Evolutionary conservation across 768 basidiomycete genomes (phyloP).

Genomic region (Tylopilus subfusipes): DNA sequence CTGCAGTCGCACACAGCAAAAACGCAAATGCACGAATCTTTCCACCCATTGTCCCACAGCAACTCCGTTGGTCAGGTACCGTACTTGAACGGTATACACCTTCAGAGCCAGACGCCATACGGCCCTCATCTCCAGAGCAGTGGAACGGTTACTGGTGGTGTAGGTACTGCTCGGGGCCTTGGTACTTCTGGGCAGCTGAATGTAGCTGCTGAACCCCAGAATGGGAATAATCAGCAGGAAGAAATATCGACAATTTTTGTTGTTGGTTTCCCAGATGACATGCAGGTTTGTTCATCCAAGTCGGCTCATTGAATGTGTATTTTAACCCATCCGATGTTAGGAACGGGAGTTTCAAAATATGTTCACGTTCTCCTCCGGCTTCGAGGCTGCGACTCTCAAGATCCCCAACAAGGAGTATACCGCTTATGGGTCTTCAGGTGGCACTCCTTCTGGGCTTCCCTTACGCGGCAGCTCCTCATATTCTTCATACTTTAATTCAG

Average conservation of each 20-base stretch:
- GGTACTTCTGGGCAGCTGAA: conserved; percentile 31
- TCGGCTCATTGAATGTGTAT: conserved; percentile 6
- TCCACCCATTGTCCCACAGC: conserved; percentile 32
- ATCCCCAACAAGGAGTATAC: conserved; percentile 91
- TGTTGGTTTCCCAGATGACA: conserved; percentile 98
- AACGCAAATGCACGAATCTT: conserved; percentile 33
- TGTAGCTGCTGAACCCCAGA: conserved; percentile 18
- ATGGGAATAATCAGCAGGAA: conserved; percentile 48
- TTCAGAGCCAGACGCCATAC: conserved; percentile 74
- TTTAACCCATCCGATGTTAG: conserved; percentile 39
- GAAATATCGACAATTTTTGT: conserved; percentile 98
- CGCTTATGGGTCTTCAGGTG: conserved; percentile 54
- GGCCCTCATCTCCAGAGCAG: conserved; percentile 60
- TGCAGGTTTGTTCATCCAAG: conserved; percentile 65
- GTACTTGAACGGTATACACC: conserved; percentile 42
- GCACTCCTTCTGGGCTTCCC: conserved; percentile 33
- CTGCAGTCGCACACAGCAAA: conserved; percentile 29
- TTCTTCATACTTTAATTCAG: conserved; percentile 39
- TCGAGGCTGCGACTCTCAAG: conserved; percentile 97
- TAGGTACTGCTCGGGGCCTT: conserved; percentile 26
- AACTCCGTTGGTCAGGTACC: conserved; percentile 31
- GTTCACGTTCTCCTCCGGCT: conserved; percentile 95
- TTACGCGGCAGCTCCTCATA: conserved; percentile 36
- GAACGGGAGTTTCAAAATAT: conserved; percentile 99
- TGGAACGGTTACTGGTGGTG: conserved; percentile 27